Percentiles rank a stretch among this genome's conserved stretches.
phyloP scores from a whole-genome alignment of 192 early-diverging fungal genomes.

The Dispira simplex region DNA sequence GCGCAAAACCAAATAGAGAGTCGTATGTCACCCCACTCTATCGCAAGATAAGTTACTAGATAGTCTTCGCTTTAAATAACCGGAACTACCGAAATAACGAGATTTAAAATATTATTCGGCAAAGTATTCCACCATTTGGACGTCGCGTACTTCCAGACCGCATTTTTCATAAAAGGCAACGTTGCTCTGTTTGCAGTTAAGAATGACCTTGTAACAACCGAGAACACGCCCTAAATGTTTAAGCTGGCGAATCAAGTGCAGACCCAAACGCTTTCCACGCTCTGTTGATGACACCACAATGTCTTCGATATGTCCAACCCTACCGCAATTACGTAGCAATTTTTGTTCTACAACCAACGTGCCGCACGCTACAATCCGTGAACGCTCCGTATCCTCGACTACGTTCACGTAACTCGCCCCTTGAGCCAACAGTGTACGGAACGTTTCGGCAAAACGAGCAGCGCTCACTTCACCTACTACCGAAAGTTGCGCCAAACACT shows the following conservation, averaged over 20 bases:
- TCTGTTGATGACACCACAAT: conserved; percentile 61
- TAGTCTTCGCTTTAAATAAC: not conserved
- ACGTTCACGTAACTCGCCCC: conserved; percentile 65
- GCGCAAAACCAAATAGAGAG: no score
- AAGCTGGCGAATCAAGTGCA: conserved; percentile 71
- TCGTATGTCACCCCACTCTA: no score
- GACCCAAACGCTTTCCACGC: conserved; percentile 52
- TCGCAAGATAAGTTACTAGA: no score
- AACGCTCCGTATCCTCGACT: conserved; percentile 43
- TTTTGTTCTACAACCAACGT: conserved; percentile 85
- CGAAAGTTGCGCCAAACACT: conserved; percentile 61
- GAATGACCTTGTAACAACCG: conserved; percentile 86
- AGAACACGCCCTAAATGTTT: conserved; percentile 50
- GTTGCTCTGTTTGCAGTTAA: conserved; percentile 58
- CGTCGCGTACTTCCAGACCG: conserved; percentile 58
- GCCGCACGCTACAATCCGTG: conserved; percentile 63
- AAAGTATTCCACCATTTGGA: conserved; percentile 51
- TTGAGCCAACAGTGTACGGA: conserved; percentile 53
- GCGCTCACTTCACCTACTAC: conserved; percentile 58
- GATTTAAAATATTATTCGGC: conserved; percentile 6
- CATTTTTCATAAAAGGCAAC: conserved; percentile 89
- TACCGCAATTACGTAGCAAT: conserved; percentile 65
- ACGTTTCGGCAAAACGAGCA: conserved; percentile 57
- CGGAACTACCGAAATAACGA: not conserved
- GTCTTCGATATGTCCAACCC: conserved; percentile 87